Evolutionary conservation across 1,284 basidiomycete species (phyloP), one percentile per base, ranked within the genome.

Genomic region (Thelephora terrestris): DNA sequence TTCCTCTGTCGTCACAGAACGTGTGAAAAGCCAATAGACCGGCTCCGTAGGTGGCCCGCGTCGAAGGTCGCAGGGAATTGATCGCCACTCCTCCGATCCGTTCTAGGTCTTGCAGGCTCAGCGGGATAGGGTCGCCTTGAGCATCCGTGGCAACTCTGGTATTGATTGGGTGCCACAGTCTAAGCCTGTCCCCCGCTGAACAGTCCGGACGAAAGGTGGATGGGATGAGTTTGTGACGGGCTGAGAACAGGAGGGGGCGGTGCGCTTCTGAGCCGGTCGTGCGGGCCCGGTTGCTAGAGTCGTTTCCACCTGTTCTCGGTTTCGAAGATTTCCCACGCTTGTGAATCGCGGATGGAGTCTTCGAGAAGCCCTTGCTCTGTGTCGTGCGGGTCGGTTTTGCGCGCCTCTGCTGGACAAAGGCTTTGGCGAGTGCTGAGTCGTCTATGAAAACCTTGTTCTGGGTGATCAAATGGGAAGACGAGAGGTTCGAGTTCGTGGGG

Each of bases 381-480:
- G n/a, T n/a, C n/a, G n/a, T n/a, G n/a, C n/a, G n/a, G n/a, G n/a
- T n/a, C n/a, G n/a, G n/a, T n/a, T n/a, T n/a, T n/a, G n/a, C n/a
- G n/a, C n/a, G n/a, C n/a, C n/a, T n/a, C n/a, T n/a, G n/a, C n/a
- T n/a, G n/a, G n/a, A n/a, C n/a, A n/a, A n/a, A n/a, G n/a, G n/a
- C n/a, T n/a, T n/a, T n/a, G n/a, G n/a, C n/a, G n/a, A n/a, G n/a
- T n/a, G n/a, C n/a, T n/a, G n/a, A n/a, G n/a, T n/a, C n/a, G n/a
- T n/a, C n/a, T n/a, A n/a, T n/a, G n/a, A n/a, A n/a, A n/a, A n/a
- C n/a, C n/a, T n/a, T n/a, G n/a, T n/a, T n/a, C n/a, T n/a, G 52
- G 52, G 24, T 40, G 23, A 38, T 63, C 55, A 50, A 56, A 61
- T 48, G 68, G 55, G 43, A 56, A 34, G 52, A 73, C 40, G 58